These are phyloP conservation scores for Saraca asoca DNA, from an alignment of 331 rosid genomes.

Conservation along the genomic window DNA sequence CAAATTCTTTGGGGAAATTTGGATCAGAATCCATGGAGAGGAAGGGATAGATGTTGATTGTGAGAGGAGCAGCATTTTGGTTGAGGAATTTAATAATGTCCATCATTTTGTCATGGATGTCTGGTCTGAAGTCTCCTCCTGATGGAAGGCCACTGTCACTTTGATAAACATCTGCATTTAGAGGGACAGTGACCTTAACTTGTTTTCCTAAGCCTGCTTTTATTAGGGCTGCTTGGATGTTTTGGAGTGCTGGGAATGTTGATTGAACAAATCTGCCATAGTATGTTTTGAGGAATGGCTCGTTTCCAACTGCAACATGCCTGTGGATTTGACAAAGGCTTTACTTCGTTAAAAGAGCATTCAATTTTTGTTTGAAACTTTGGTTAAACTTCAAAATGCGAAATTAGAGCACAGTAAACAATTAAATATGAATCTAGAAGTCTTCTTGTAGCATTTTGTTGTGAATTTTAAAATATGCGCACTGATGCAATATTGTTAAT, in stretches of 20 bases:
- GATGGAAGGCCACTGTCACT: constrained; percentile 55
- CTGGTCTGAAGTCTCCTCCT: constrained; percentile 59
- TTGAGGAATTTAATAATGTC: constrained; percentile 59
- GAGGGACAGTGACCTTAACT: constrained; percentile 63
- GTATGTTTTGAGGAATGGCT: constrained; percentile 58
- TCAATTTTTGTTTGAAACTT: too few species aligned
- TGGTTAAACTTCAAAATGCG: too few species aligned
- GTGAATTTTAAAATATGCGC: too few species aligned
- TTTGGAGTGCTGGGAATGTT: constrained; percentile 54
- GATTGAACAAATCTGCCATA: constrained; percentile 43
- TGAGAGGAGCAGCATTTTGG: constrained; percentile 46
- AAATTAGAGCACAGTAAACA: too few species aligned
- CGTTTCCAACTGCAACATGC: constrained; percentile 65
- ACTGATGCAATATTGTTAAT: too few species aligned
- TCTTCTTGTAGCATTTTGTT: too few species aligned
- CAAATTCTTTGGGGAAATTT: constrained; percentile 64
- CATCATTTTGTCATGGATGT: constrained; percentile 46
- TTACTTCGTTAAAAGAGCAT: too few species aligned
- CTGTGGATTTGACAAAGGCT: constrained; percentile 22
- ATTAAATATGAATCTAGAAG: too few species aligned
- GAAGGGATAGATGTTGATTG: constrained; percentile 75
- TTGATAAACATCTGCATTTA: constrained; percentile 67
- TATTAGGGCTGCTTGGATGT: constrained; percentile 55
- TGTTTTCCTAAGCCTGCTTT: constrained; percentile 60
- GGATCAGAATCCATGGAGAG: constrained; percentile 65